Percentiles rank a stretch among this genome's conserved stretches.
These are phyloP conservation scores for Teunomyces funiuensis DNA, from an alignment of 805 yeast genomes.

Conservation along the genomic window DNA sequence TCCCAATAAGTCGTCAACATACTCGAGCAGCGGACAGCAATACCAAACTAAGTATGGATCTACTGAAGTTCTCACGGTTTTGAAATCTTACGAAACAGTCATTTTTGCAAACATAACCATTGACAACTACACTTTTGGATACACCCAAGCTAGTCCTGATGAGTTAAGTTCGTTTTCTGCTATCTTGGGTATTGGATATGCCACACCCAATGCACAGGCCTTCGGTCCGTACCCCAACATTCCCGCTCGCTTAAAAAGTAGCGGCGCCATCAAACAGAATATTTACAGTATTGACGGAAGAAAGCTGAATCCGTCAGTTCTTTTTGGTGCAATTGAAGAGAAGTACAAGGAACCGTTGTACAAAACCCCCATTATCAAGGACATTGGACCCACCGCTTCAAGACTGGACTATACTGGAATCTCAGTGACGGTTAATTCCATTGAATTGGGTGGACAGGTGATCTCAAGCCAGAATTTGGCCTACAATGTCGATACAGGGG, in stretches of 20 bases:
- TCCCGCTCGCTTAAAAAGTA: conserved; percentile 14
- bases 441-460: conserved; percentile 8
- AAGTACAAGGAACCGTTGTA: conserved; percentile 25
- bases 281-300: conserved; percentile 16
- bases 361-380: conserved; percentile 13
- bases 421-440: conserved; percentile 14
- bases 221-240: conserved; percentile 13
- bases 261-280: conserved; percentile 9
- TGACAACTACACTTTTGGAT: conserved; percentile 9
- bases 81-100: conserved; percentile 4
- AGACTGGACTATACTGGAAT: conserved; percentile 10
- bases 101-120: conserved; percentile 4
- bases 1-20: conserved; percentile 1
- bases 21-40: not conserved
- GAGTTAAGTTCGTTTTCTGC: conserved; percentile 9
- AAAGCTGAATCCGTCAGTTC: conserved; percentile 10
- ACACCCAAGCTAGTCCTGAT: conserved; percentile 6
- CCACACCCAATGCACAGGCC: conserved; percentile 7
- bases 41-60: conserved; percentile 8
- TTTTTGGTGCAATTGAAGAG: conserved; percentile 36
- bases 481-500: conserved; percentile 19
- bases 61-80: conserved; percentile 2
- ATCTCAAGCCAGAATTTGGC: conserved; percentile 14
- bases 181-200: conserved; percentile 19
- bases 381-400: conserved; percentile 11